Conservation (phyloP, 371 early-diverging fungal genomes). For the Apophysomyces variabilis region DNA sequence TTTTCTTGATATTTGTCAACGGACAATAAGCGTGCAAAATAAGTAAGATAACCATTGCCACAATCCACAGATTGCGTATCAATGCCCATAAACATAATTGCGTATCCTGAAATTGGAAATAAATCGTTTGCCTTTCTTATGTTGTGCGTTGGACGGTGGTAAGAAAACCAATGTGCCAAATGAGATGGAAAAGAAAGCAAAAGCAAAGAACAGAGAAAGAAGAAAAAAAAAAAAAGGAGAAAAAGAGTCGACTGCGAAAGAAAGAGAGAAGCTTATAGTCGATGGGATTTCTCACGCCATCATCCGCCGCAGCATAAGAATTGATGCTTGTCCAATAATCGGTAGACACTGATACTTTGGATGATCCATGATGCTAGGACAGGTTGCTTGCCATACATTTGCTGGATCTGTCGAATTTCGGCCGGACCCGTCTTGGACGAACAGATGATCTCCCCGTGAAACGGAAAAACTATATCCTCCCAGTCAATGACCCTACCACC, state of each 20-base stretch:
- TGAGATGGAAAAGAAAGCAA: too few species aligned
- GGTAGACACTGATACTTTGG: background rate
- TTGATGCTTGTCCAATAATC: background rate
- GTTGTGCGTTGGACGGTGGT: too few species aligned
- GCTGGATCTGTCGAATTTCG: background rate
- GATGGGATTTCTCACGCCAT: background rate
- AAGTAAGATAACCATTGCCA: background rate
- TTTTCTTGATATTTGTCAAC: background rate
- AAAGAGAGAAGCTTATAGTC: too few species aligned
- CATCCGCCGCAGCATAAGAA: background rate
- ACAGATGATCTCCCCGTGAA: conserved; percentile 4
- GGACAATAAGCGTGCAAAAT: background rate
- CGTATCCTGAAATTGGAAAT: too few species aligned
- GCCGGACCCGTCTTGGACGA: background rate
- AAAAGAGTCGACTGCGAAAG: background rate
- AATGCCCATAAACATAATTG: background rate
- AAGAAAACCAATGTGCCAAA: too few species aligned
- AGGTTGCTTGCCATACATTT: background rate
- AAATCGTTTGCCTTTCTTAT: too few species aligned
- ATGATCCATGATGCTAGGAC: background rate
- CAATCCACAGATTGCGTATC: background rate
- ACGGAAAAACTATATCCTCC: background rate
- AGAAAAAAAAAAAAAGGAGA: background rate
- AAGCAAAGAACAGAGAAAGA: background rate
- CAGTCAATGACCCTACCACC: background rate